Percentiles rank a stretch among this genome's conserved stretches.
phyloP scores from a whole-genome alignment of 179 eudicot species.

The Drosera spatulata region DNA sequence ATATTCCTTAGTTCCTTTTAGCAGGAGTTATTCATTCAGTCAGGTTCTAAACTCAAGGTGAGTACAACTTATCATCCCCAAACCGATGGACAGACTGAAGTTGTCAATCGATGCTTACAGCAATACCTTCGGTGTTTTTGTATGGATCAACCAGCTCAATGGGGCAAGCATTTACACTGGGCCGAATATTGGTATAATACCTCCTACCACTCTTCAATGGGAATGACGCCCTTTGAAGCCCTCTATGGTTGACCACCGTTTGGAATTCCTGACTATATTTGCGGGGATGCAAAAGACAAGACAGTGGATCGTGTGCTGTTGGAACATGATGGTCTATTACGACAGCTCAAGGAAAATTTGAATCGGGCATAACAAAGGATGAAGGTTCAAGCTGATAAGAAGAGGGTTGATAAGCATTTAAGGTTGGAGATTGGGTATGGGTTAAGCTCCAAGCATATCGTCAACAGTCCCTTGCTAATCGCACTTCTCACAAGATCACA shows the following conservation, averaged over 20 bases:
- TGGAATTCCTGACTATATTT: background rate
- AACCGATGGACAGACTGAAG: background rate
- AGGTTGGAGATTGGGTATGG: background rate
- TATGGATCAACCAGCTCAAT: background rate
- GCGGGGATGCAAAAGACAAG: background rate
- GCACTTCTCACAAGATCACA: background rate
- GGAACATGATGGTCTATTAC: background rate
- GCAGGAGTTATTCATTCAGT: constrained; percentile 2
- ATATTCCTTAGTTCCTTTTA: background rate
- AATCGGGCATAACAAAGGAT: background rate
- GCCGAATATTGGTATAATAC: constrained; percentile 6
- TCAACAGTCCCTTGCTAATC: background rate
- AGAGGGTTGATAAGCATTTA: background rate
- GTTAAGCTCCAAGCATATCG: constrained; percentile 1
- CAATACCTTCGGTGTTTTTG: background rate
- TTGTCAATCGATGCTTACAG: constrained; percentile 6
- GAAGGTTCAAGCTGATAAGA: background rate
- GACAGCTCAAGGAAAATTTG: background rate
- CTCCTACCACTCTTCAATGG: background rate
- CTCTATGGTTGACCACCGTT: constrained; percentile 9
- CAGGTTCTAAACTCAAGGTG: constrained; percentile 4
- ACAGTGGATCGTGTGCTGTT: background rate
- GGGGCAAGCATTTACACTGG: background rate
- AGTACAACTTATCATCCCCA: constrained; percentile 2
- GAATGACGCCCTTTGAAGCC: background rate